A percentile compares a stretch with the other conserved stretches of the same genome.
Evolutionary conservation across 352 stramenopile genomes (phyloP).

Genomic region (Phytophthora rubi): DNA sequence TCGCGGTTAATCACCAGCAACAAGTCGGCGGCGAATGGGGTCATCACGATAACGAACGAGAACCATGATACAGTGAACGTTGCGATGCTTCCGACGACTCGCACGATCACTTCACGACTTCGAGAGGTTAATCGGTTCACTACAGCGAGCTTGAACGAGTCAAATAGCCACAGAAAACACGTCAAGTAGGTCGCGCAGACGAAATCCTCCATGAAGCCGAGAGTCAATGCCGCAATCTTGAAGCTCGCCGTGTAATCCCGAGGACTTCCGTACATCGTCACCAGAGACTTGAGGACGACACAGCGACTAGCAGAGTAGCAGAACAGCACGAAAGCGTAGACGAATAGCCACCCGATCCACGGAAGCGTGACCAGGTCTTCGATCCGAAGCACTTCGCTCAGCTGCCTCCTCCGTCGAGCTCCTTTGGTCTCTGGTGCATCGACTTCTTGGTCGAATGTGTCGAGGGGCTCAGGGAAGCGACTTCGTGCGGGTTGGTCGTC

Average conservation of each 20-base stretch:
- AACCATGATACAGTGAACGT: constrained; percentile 1
- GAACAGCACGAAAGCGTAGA: constrained; percentile 14
- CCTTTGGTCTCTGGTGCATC: not conserved
- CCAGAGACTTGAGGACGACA: constrained; percentile 12
- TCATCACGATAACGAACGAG: constrained; percentile 22
- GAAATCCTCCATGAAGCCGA: constrained; percentile 24
- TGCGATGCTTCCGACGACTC: not conserved
- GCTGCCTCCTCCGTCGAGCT: not conserved
- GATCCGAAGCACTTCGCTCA: not conserved
- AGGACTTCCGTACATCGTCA: constrained; percentile 14
- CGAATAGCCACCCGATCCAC: constrained; percentile 16
- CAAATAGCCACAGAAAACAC: constrained; percentile 17
- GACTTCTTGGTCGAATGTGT: not conserved
- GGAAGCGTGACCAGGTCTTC: not conserved
- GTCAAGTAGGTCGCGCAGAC: constrained; percentile 27
- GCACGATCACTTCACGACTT: not conserved
- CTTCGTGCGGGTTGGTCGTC: not conserved
- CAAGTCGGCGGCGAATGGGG: constrained; percentile 36
- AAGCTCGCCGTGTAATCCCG: constrained; percentile 3
- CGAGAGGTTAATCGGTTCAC: not conserved
- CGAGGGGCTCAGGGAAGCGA: not conserved
- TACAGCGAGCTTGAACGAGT: not conserved
- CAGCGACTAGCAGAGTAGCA: constrained; percentile 18
- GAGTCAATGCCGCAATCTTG: constrained; percentile 16
- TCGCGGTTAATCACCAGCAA: constrained; percentile 37